These are phyloP conservation scores for Cyclocybe cylindracea DNA, from an alignment of 768 basidiomycete species.

Conservation along the genomic window DNA sequence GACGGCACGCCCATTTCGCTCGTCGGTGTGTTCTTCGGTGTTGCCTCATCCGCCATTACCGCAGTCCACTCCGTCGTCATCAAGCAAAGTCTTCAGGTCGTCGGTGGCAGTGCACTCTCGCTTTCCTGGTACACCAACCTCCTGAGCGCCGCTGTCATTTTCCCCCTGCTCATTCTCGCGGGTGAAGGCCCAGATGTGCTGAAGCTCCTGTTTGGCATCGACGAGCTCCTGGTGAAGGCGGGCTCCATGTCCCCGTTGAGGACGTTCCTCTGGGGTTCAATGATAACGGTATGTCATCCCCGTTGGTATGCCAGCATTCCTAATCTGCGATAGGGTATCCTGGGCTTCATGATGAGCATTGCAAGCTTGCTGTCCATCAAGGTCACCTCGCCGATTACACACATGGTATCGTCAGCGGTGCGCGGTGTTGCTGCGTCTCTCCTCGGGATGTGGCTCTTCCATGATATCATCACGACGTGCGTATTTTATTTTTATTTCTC, in stretches of 20 bases:
- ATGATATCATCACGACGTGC: conserved; percentile 78
- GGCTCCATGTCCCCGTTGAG: conserved; percentile 47
- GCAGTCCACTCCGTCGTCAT: conserved; percentile 93
- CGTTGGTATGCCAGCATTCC: background rate
- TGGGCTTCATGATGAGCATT: conserved; percentile 95
- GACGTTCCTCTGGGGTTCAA: conserved; percentile 79
- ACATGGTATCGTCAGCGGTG: conserved; percentile 96
- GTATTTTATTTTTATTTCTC: conserved; percentile 29
- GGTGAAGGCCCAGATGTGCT: conserved; percentile 73
- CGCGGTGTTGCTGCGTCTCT: conserved; percentile 92
- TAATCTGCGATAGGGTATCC: conserved; percentile 54
- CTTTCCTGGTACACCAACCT: conserved; percentile 94
- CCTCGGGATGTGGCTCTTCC: conserved; percentile 78
- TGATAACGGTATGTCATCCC: conserved; percentile 62
- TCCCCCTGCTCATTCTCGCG: conserved; percentile 70
- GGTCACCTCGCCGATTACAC: conserved; percentile 95
- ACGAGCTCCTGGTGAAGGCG: conserved; percentile 34
- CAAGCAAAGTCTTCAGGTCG: conserved; percentile 79
- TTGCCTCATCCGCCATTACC: conserved; percentile 83
- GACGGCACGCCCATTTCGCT: conserved; percentile 61
- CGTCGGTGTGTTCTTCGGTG: conserved; percentile 78
- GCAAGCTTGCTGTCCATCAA: conserved; percentile 94
- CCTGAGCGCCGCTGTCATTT: conserved; percentile 68
- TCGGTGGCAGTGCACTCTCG: conserved; percentile 81
- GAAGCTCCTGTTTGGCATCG: conserved; percentile 55